Percentiles rank a stretch among this genome's conserved stretches.
These are phyloP conservation scores for Pestalotiopsis sp. DNA, from an alignment of 2,329 filamentous ascomycete genomes.

Conservation along the genomic window DNA sequence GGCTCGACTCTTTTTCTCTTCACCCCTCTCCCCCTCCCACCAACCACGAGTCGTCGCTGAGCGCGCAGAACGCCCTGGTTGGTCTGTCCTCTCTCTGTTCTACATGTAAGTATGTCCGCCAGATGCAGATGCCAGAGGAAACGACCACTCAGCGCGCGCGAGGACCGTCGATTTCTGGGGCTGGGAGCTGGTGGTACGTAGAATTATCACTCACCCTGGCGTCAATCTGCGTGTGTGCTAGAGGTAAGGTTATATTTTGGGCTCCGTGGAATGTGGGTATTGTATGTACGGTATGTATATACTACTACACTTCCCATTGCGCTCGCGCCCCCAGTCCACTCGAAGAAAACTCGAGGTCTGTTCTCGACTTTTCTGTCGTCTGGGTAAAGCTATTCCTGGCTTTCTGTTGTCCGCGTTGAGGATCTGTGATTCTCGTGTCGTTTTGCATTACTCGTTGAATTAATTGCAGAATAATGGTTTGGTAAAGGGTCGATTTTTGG, in stretches of 20 bases:
- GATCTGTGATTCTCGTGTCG: slow-evolving; percentile 5
- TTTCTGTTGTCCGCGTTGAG: not conserved
- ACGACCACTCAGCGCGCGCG: slow-evolving; percentile 10
- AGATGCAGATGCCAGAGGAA: not conserved
- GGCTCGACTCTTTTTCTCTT: not conserved
- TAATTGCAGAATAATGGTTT: slow-evolving; percentile 9
- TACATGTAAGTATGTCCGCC: not conserved
- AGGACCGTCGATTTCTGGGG: not conserved
- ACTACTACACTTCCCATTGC: slow-evolving; percentile 3
- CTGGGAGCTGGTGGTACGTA: not conserved
- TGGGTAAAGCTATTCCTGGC: not conserved
- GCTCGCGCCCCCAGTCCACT: not conserved
- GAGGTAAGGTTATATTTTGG: slow-evolving; percentile 2
- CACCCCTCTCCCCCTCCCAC: not conserved
- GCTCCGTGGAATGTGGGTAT: not conserved
- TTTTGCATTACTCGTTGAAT: not conserved
- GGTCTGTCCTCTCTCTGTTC: not conserved
- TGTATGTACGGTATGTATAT: not conserved
- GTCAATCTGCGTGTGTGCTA: not conserved
- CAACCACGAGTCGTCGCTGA: slow-evolving; percentile 7
- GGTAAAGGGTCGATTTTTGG: slow-evolving; percentile 18
- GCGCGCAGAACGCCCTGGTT: slow-evolving; percentile 7
- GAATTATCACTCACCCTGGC: not conserved
- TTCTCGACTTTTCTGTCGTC: slow-evolving; percentile 2
- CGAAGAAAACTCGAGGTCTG: not conserved